These are phyloP conservation scores for Tylopilus sp. DNA, from an alignment of 1,284 basidiomycete genomes.

Conservation along the genomic window DNA sequence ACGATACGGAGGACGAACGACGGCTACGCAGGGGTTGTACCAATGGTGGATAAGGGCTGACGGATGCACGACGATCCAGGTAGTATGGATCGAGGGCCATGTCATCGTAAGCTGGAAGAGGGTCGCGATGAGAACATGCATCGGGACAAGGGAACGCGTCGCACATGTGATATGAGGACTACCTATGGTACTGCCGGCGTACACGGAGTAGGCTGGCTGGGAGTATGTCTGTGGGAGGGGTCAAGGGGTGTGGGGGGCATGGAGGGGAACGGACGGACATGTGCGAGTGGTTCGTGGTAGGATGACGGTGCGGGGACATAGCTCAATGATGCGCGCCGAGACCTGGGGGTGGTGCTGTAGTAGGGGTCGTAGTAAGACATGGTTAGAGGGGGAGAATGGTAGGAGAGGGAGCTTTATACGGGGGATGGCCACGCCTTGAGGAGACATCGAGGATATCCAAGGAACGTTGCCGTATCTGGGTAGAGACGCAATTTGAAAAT, in stretches of 20 bases:
- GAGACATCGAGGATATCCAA: slow-evolving; percentile 24
- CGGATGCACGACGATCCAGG: slow-evolving; percentile 14
- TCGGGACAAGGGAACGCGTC: background rate
- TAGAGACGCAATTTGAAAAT: slow-evolving; percentile 24
- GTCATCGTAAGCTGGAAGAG: slow-evolving; percentile 30
- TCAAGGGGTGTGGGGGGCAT: no score
- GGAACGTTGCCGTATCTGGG: slow-evolving; percentile 12
- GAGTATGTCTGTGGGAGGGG: slow-evolving; percentile 25
- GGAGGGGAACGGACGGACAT: slow-evolving; percentile 15
- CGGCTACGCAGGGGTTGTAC: slow-evolving; percentile 36
- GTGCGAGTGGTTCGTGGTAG: slow-evolving; percentile 24
- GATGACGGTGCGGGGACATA: slow-evolving; percentile 27
- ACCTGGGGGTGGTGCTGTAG: slow-evolving; percentile 27
- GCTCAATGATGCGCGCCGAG: slow-evolving; percentile 27
- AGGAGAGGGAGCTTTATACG: no score
- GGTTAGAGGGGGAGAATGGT: no score
- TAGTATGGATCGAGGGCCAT: slow-evolving; percentile 26
- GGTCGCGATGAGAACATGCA: slow-evolving; percentile 3
- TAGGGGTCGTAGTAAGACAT: slow-evolving; percentile 36
- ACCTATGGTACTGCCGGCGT: slow-evolving; percentile 21
- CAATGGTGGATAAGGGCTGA: slow-evolving; percentile 18
- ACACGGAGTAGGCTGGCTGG: slow-evolving; percentile 28
- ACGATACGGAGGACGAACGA: slow-evolving; percentile 58
- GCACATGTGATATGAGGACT: slow-evolving; percentile 19
- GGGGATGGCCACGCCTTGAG: slow-evolving; percentile 33